These are phyloP conservation scores for Colletotrichum chrysophilum DNA, from an alignment of 2,329 filamentous ascomycete genomes.

Conservation along the genomic window DNA sequence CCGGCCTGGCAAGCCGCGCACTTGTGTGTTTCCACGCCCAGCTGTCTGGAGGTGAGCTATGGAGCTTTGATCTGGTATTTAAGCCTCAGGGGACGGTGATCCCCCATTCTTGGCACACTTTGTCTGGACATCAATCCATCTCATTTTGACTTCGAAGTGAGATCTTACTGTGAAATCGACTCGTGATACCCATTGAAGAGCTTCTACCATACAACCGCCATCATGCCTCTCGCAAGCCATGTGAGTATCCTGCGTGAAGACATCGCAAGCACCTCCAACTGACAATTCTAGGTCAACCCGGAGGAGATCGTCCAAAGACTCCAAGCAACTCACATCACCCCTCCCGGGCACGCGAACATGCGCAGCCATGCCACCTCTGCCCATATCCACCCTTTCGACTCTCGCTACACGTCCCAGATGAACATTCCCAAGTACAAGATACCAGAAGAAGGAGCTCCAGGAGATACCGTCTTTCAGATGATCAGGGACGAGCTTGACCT, in stretches of 20 bases:
- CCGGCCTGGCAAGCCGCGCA: not conserved
- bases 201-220: not conserved
- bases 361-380: slow-evolving; percentile 46
- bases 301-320: slow-evolving; percentile 61
- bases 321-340: slow-evolving; percentile 46
- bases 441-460: slow-evolving; percentile 60
- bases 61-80: slow-evolving; percentile 1
- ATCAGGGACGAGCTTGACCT: slow-evolving; percentile 68
- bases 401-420: slow-evolving; percentile 56
- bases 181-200: not conserved
- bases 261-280: not conserved
- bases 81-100: not conserved
- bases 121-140: not conserved
- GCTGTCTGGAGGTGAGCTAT: not conserved
- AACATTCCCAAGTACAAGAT: slow-evolving; percentile 65
- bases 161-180: not conserved
- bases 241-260: not conserved
- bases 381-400: slow-evolving; percentile 63
- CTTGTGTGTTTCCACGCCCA: not conserved
- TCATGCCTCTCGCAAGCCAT: slow-evolving; percentile 22
- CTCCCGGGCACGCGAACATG: slow-evolving; percentile 35
- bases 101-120: not conserved
- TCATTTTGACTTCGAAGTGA: not conserved
- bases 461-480: slow-evolving; percentile 70
- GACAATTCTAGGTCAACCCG: slow-evolving; percentile 46